Base-by-base conservation (phyloP, 202 grass and related monocot species). In the Hordeum pubiflorum region DNA sequence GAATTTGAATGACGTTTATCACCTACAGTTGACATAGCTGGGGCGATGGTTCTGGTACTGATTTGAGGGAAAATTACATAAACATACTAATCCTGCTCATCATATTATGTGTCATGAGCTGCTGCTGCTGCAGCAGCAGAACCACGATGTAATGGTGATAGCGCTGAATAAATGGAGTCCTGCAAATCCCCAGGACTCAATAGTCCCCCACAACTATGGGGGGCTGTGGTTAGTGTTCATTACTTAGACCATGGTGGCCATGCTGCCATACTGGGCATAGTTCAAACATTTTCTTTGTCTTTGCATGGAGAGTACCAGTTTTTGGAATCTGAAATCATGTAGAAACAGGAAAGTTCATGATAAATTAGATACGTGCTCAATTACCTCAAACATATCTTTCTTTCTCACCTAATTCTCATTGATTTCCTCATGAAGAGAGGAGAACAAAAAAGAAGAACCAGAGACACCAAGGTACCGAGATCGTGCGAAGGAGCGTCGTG, bases 401-500 rank as follows among this genome's bases (percentile, higher is more conserved):
- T 26, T 31, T 50, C 69, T 44, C 50, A 39, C 24, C 17, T 79
- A 41, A 43, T 11, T 34, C 1, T 77, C 67, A 54, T 40, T 76
- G 23, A 24, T 78, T 75, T 58, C 21, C 15, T 63, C 33, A 75
- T 83, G 57, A 62, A 99, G 96, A 87, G 96, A 99, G 86, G 96
- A 99, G 83, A 99, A n/a, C 71, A 74, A 99, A 68, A 92, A 83
- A 34, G 92, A 90, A 86, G 96, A 99, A 76, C 92, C 83, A 77
- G 96, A 99, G 37, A 38, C 61, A 40, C 96, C 89, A 12, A 96
- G 40, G 63, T 99, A 99, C 76, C 86, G 90, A 64, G 96, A 99
- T 86, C 96, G 96, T 87, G 96, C 96, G 43, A 99, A 99, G 87
- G 92, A 99, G 54, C 87, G 92, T 0, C 91, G 96, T 83, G 96